Base-by-base conservation (phyloP, 1,284 basidiomycete species). In the Filobasidium uniguttulatum region DNA sequence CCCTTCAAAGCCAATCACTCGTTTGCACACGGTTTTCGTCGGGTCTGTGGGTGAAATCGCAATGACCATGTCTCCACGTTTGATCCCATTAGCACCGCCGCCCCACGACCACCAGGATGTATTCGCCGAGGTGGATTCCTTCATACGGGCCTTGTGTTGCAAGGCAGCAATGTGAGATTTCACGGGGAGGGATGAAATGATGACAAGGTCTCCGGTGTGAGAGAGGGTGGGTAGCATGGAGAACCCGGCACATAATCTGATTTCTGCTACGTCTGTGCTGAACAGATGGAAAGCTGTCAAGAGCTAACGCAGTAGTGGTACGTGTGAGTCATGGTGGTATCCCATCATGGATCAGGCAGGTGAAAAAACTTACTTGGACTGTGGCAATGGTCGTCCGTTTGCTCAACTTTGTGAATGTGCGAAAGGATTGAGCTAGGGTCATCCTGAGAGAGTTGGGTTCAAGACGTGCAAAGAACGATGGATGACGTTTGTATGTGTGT, bases 161-260 rank as follows among this genome's bases (percentile, higher is more conserved):
- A 26, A 10, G 4, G 40, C 22, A 7, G 31, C 26, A 10, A 46
- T 23, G 59, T 57, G 25, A 57, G 56, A 60, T 59, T 63, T 53
- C 61, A 68, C 62, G 3, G 70, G 70, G 29, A 74, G 58, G 1
- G 79, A 79, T 26, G 73, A 71, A 38, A 80, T 71, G 33, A 77
- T 69, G n/a, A 70, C 62, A 31, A 59, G 59, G 48, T 65, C 61
- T 17, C 63, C 64, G 20, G 60, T 49, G 31, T 72, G 65, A 29
- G 75, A 76, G 47, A 91, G 73, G 0, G 87, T 90, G 3, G 86
- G 85, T 23, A 89, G 73, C 87, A 91, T 91, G 44, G 86, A 89
- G n/a, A 82, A 80, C 2, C 88, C 88, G 9, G 52, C 55, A 48
- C 67, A 69, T 10, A 60, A 53, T 23, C 61, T 56, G 8, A 65